Conservation (phyloP, 176 grass and related monocot genomes). For the Juncus inflexus region DNA sequence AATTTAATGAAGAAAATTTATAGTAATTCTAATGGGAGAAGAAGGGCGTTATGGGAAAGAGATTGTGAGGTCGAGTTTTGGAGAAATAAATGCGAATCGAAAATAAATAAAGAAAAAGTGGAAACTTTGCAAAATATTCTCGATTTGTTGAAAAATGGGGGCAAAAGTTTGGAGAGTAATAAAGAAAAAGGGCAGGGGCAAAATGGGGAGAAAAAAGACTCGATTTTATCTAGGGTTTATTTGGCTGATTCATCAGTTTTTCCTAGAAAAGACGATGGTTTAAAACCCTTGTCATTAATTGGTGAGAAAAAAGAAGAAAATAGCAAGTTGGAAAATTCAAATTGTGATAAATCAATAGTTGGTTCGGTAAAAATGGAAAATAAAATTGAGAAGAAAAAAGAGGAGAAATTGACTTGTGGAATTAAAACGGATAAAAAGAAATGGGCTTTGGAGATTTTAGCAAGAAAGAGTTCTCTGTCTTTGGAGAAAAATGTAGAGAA, state of each 20-base stretch:
- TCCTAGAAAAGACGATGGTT: constrained; percentile 71
- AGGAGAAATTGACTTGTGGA: constrained; percentile 36
- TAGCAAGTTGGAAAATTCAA: constrained; percentile 30
- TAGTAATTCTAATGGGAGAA: constrained; percentile 59
- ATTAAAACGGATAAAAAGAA: constrained; percentile 74
- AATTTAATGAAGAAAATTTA: constrained; percentile 97
- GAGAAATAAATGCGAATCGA: constrained; percentile 76
- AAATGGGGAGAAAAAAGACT: constrained; percentile 37
- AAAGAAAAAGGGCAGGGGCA: constrained; percentile 29
- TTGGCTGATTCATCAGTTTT: constrained; percentile 96
- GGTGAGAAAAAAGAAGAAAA: constrained; percentile 31
- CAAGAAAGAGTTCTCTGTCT: constrained; percentile 72
- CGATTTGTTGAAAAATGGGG: constrained; percentile 63
- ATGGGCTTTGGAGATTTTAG: constrained; percentile 92
- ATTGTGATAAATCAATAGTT: constrained; percentile 29
- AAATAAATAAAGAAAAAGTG: constrained; percentile 66
- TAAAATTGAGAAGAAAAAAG: constrained; percentile 30
- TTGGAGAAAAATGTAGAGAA: constrained; percentile 53
- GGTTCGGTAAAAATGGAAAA: constrained; percentile 34
- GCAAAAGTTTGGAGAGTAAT: constrained; percentile 37
- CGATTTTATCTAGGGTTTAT: constrained; percentile 91
- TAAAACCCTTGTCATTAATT: constrained; percentile 69
- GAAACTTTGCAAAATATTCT: constrained; percentile 91
- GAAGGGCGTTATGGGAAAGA: constrained; percentile 69
- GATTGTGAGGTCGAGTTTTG: constrained; percentile 93